Evolutionary conservation across 805 yeast species (phyloP).

Genomic region (Schwanniomyces sp.): DNA sequence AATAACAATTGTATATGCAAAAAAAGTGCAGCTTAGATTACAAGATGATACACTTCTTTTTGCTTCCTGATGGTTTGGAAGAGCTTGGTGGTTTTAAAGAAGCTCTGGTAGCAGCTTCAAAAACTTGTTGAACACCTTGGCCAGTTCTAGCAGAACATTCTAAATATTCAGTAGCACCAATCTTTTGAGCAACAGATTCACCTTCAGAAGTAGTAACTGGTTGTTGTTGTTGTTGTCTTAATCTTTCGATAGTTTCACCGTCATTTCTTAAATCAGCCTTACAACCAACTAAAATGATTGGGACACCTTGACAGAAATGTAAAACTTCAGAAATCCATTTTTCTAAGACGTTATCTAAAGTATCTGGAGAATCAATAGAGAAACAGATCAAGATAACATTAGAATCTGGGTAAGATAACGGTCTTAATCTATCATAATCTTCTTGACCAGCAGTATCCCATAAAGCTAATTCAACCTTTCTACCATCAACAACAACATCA

Average conservation of each 20-base stretch:
- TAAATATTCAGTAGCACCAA: constrained; percentile 81
- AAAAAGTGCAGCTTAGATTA: constrained; percentile 25
- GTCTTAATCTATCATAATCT: constrained; percentile 92
- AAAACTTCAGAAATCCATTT: constrained; percentile 94
- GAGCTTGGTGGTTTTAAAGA: constrained; percentile 72
- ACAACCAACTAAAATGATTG: constrained; percentile 90
- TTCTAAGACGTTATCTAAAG: constrained; percentile 90
- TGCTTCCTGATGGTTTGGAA: constrained; percentile 60
- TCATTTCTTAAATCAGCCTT: constrained; percentile 87
- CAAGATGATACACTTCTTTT: constrained; percentile 72
- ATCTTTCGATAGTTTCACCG: constrained; percentile 69
- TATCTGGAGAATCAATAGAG: constrained; percentile 87
- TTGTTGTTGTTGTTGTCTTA: constrained; percentile 71
- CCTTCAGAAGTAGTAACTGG: constrained; percentile 86
- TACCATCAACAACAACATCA: constrained; percentile 69
- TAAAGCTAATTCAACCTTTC: constrained; percentile 81
- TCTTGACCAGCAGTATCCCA: constrained; percentile 99
- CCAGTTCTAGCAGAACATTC: constrained; percentile 94
- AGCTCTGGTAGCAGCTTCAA: constrained; percentile 90
- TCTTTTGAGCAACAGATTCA: constrained; percentile 81
- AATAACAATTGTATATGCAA: constrained; percentile 2
- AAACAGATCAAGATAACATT: constrained; percentile 90
- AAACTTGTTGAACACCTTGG: constrained; percentile 89
- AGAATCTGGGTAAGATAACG: constrained; percentile 88
- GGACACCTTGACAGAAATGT: constrained; percentile 93